Base-by-base conservation (phyloP, 163 green algal species). In the Chloroidium sp. region DNA sequence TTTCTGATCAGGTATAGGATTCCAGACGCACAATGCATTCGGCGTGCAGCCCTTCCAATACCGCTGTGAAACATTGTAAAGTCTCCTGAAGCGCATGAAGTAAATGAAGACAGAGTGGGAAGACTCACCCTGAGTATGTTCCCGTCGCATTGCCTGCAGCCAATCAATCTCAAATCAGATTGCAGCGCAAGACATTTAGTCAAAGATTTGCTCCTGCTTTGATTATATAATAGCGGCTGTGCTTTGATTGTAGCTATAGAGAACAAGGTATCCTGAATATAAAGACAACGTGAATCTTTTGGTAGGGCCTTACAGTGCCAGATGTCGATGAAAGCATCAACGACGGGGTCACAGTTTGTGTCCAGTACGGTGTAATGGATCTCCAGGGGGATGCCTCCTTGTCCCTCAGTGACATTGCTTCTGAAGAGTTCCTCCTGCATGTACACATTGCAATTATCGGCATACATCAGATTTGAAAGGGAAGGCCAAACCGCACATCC, bases 351-450 rank as follows among this genome's bases (percentile, higher is more conserved):
- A 36, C 79, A 82, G 79, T 3, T 2, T 8, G 61, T 76, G 74
- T 82, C 79, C 8, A 82, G 72, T 1, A 82, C 61, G 2, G 61
- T 62, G 2, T 79, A 61, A 2, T 61, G 61, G 4, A 78, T 62
- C 60, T 68, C 60, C 61, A 82, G 6, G 59, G 79, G 69, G 1
- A 82, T 67, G 1, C 79, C 79, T 36, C 2, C 74, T 10, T 82
- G 61, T 36, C 74, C 74, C 79, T 82, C 74, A 61, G 74, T 76
- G 79, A 82, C 79, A 36, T 82, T 62, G 10, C 13, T n/a, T 4
- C 79, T 61, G 62, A 82, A 79, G n/a, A 82, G 62, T 0, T 75
- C 4, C 3, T 82, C 74, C 57, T 82, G 36, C 1, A 78, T 3
- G 59, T 78, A 78, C 64, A 6, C 6, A 72, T 10, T n/a, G 6